Evolutionary conservation across 345 rosid genomes (phyloP).

Genomic region (Ricinus communis): DNA sequence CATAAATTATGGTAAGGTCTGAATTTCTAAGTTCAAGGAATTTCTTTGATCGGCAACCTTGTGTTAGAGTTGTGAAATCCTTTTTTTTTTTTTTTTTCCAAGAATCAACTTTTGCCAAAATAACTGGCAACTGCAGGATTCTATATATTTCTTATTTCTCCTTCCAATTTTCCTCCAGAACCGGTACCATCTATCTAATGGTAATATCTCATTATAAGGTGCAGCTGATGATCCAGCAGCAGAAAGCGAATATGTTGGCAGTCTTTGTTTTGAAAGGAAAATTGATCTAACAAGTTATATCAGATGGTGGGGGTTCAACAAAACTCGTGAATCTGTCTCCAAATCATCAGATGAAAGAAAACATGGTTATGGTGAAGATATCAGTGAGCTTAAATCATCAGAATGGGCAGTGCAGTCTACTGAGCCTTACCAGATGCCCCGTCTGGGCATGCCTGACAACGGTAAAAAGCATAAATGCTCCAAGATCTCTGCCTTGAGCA

Average conservation of each 20-base stretch:
- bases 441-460: conserved; percentile 52
- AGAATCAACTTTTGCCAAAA: conserved; percentile 10
- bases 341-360: conserved; percentile 67
- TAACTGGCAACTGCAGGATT: conserved; percentile 12
- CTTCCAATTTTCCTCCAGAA: not conserved
- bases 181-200: conserved; percentile 10
- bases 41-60: conserved; percentile 7
- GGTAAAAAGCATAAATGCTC: conserved; percentile 54
- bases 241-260: conserved; percentile 68
- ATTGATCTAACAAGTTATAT: conserved; percentile 78
- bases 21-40: not conserved
- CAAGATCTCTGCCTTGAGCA: conserved; percentile 64
- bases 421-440: conserved; percentile 88
- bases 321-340: conserved; percentile 60
- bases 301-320: conserved; percentile 92
- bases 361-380: conserved; percentile 55
- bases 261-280: conserved; percentile 77
- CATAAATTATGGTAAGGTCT: conserved; percentile 58
- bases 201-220: conserved; percentile 30
- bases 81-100: not conserved
- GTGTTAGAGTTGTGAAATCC: conserved; percentile 14
- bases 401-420: conserved; percentile 65
- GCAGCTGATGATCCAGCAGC: conserved; percentile 73
- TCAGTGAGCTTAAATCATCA: conserved; percentile 71
- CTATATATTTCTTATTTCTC: not conserved